Percentiles rank a stretch among this genome's conserved stretches.
Conservation (phyloP, 2,329 filamentous ascomycete genomes). For the Alternaria ethzedia region DNA sequence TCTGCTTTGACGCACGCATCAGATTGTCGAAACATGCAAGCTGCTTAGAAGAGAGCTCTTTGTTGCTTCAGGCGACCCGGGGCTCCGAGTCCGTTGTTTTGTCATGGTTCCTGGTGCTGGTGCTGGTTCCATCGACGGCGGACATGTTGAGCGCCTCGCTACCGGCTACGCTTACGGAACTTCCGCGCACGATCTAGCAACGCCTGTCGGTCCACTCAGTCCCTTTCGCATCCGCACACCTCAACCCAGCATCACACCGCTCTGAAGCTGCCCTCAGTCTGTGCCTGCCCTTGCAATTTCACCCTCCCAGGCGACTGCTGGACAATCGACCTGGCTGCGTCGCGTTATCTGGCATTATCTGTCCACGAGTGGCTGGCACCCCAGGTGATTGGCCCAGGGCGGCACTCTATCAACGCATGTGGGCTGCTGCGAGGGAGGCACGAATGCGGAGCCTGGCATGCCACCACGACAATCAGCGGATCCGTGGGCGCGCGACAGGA, state of each 20-base stretch:
- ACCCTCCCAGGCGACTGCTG: conserved; percentile 12
- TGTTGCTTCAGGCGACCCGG: not conserved
- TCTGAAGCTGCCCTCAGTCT: conserved; percentile 13
- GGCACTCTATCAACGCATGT: conserved; percentile 20
- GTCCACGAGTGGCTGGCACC: conserved; percentile 11
- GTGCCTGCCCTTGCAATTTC: conserved; percentile 22
- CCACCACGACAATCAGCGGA: conserved; percentile 13
- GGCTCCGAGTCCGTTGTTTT: not conserved
- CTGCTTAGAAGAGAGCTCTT: not conserved
- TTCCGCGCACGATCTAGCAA: conserved; percentile 13
- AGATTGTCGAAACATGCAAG: not conserved
- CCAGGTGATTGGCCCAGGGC: conserved; percentile 32
- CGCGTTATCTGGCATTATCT: conserved; percentile 33
- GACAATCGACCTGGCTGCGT: conserved; percentile 16
- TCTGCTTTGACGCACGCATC: not conserved
- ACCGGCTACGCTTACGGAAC: conserved; percentile 15
- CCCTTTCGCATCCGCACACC: conserved; percentile 20
- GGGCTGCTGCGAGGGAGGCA: conserved; percentile 25
- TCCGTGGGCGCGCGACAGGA: conserved; percentile 15
- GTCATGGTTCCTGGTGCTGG: conserved; percentile 1
- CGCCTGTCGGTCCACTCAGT: conserved; percentile 14
- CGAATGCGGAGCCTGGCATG: conserved; percentile 18
- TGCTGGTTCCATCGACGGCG: not conserved
- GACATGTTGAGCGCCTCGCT: conserved; percentile 12
- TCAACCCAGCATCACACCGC: conserved; percentile 25